Conservation (phyloP, 2,329 filamentous ascomycete genomes). For the Aspergillus fructus region DNA sequence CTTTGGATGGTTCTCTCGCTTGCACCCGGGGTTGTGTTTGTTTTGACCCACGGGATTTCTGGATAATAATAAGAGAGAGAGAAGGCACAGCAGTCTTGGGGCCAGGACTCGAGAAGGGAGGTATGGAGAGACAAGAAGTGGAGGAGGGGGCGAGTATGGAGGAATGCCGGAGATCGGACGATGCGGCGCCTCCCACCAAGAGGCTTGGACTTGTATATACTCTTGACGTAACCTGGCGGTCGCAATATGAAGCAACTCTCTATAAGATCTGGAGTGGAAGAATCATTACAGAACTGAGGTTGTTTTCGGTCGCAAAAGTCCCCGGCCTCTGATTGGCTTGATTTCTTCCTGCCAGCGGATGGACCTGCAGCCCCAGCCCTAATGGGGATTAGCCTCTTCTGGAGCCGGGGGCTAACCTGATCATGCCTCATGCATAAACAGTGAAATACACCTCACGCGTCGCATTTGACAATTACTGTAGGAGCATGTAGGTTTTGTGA, state of each 20-base stretch:
- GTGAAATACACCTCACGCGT: not conserved
- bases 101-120: conserved; percentile 1
- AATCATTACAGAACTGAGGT: not conserved
- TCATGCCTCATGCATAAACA: not conserved
- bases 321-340: conserved; percentile 2
- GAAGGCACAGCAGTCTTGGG: no score
- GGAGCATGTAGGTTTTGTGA: not conserved
- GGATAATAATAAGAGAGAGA: not conserved
- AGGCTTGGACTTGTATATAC: not conserved
- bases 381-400: conserved; percentile 5
- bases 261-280: not conserved
- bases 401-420: not conserved
- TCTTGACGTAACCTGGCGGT: not conserved
- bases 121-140: not conserved
- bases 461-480: not conserved
- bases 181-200: not conserved
- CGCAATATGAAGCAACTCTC: not conserved
- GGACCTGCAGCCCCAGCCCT: conserved; percentile 12
- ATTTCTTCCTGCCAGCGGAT: conserved; percentile 4
- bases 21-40: conserved; percentile 28
- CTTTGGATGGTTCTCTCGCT: conserved; percentile 19
- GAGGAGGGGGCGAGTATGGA: not conserved
- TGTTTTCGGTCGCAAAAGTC: conserved; percentile 8
- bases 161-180: not conserved
- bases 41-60: conserved; percentile 33